Base-by-base conservation (phyloP, 495 filamentous ascomycete species). In the Monascus purpureus region DNA sequence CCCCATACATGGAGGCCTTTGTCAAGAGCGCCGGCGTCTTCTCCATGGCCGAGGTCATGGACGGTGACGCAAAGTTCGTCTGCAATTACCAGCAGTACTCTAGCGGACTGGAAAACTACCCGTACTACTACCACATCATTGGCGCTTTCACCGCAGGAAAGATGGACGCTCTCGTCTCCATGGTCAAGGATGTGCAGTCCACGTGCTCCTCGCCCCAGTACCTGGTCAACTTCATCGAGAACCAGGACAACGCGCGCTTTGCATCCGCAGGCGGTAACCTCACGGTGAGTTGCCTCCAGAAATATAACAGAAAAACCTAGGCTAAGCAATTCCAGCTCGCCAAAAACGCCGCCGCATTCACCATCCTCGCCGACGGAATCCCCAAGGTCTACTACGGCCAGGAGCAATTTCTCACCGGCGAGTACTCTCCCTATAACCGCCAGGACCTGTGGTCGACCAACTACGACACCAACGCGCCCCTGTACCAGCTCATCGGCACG, bases 151-250 rank as follows among this genome's bases (percentile, higher is more conserved):
- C 68, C n/a, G 47, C 33, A 2, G 71, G 72, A 13, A 72, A 59
- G 28, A 69, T 72, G 24, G 51, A 53, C 39, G 47, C 36, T 6
- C 65, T 83, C 0, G 68, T 69, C 9, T 49, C 61, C 23, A 57
- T 57, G 31, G 53, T 73, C 18, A 53, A 65, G 33, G 38, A 46
- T 11, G 59, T 80, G 38, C 70, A 70, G 17, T 41, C 43, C 12
- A 17, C 31, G 17, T 78, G 75, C 37, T 46, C 53, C 6, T 68
- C 2, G 73, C 68, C 11, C 52, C 75, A 63, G 8, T 50, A 74
- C 1, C 65, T 82, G 3, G 71, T 76, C 12, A 73, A 65, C 2
- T 92, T 92, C 59, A 50, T 75, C 3, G 82, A 87, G 44, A 90
- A 90, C 45, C 82, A 90, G 43, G 82, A 90, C 45, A 53, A 72